Conservation (phyloP, 2,329 filamentous ascomycete genomes). For the Aureobasidium subglaciale region DNA sequence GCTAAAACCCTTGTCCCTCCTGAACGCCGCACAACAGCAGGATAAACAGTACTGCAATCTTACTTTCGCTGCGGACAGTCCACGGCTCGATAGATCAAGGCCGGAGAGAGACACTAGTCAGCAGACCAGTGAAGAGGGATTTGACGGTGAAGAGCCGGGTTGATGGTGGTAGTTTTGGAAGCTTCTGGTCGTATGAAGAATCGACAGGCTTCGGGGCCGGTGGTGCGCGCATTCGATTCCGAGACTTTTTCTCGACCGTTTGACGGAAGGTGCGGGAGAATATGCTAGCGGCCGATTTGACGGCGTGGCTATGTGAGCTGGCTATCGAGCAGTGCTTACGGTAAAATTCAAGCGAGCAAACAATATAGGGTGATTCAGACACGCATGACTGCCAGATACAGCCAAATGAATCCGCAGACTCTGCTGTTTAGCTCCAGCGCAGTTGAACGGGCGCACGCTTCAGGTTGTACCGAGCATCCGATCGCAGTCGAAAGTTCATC, state of each 20-base stretch:
- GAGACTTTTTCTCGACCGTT: slow-evolving; percentile 10
- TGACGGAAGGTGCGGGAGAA: slow-evolving; percentile 7
- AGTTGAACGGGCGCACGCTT: not conserved
- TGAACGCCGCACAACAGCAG: slow-evolving; percentile 4
- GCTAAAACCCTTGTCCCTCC: slow-evolving; percentile 6
- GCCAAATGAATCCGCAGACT: not conserved
- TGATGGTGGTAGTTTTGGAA: slow-evolving; percentile 9
- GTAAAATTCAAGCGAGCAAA: not conserved
- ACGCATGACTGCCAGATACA: too few species aligned
- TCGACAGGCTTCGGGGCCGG: not conserved
- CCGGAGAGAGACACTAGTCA: slow-evolving; percentile 1
- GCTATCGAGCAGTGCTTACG: not conserved
- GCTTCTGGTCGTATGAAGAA: slow-evolving; percentile 6
- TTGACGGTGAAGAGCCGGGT: slow-evolving; percentile 10
- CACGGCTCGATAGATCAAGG: not conserved
- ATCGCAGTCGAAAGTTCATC: not conserved
- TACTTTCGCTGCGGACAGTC: slow-evolving; percentile 1
- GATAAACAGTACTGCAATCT: not conserved
- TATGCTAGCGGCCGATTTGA: slow-evolving; percentile 6
- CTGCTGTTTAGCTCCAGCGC: not conserved
- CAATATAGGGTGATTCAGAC: not conserved
- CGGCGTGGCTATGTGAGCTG: not conserved
- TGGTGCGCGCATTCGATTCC: not conserved
- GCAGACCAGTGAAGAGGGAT: slow-evolving; percentile 8
- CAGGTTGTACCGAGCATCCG: not conserved